Evolutionary conservation across 352 stramenopile species (phyloP), one percentile per base, ranked within the genome.

Genomic region (Pythium brachiatum): DNA sequence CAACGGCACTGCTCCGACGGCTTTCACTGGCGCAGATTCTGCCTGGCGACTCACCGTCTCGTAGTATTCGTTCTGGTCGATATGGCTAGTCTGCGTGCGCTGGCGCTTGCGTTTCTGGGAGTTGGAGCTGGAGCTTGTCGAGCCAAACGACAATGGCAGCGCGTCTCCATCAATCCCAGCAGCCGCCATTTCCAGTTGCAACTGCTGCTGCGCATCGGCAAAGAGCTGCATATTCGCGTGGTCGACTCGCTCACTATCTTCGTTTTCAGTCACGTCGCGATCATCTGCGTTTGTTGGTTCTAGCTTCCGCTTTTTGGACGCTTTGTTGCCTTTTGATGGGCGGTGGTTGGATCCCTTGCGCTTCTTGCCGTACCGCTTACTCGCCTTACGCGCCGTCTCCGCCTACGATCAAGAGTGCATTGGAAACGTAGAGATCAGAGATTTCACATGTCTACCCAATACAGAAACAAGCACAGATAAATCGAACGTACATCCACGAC

Each of bases 71-170:
- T 13, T 16, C n/a, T 43, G 26, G 16, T 12, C 26, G 12, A 6
- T 32, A 16, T 38, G 21, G 34, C 8, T 21, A 18, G 36, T 20
- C 3, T 59, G 18, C 1, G 43, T 29, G 7, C 21, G 53, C 26
- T 66, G 51, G 5, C 64, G 57, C 57, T 70, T 53, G 2, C 64
- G 59, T 43, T 68, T 64, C 25, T 50, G 38, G 7, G 46, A 38
- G 11, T 26, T 50, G 21, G 50, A 41, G 16, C 52, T 59, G 58
- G 26, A 29, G 31, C 36, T 20, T 36, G 53, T 46, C 1, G 65
- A 69, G 2, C 80, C 81, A 62, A 92, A 92, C 56, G 72, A 84
- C 66, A 90, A 56, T 4, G 83, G 83, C 34, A 92, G 64, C 12
- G 23, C 44, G 62, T 41, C 67, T 7, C 73, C 75, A 25, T 72